A percentile compares a stretch with the other conserved stretches of the same genome.
phyloP scores from a whole-genome alignment of 2,329 filamentous ascomycete species.

The Apiospora koreana region DNA sequence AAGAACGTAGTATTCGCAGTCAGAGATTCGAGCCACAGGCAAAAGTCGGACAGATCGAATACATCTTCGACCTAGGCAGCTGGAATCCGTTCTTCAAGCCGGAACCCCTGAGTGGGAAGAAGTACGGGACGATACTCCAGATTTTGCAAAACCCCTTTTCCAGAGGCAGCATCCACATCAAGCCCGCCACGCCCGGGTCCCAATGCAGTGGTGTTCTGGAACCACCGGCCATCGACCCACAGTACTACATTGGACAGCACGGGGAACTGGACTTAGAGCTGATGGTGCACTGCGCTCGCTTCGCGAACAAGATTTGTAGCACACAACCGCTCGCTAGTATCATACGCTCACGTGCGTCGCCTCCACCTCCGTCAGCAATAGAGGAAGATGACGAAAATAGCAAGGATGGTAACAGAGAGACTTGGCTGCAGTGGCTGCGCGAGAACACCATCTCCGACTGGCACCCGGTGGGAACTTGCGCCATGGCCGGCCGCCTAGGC shows the following conservation, averaged over 20 bases:
- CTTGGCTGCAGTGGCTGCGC: slow-evolving; percentile 38
- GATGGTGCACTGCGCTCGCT: slow-evolving; percentile 42
- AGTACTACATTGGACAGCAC: slow-evolving; percentile 39
- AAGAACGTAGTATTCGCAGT: slow-evolving; percentile 29
- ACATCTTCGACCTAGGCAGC: slow-evolving; percentile 49
- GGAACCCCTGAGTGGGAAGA: slow-evolving; percentile 33
- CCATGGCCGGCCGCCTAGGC: slow-evolving; percentile 38
- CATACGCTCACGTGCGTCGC: slow-evolving; percentile 30
- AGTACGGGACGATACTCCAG: slow-evolving; percentile 49
- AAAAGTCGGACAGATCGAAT: slow-evolving; percentile 48
- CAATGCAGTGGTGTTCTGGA: slow-evolving; percentile 16
- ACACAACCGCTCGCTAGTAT: slow-evolving; percentile 39
- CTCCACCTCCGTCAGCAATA: not conserved
- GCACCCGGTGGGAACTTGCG: slow-evolving; percentile 37
- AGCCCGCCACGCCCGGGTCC: slow-evolving; percentile 7
- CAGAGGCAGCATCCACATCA: slow-evolving; percentile 48
- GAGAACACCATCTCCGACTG: slow-evolving; percentile 37
- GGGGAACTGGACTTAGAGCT: slow-evolving; percentile 44
- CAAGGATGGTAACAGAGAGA: slow-evolving; percentile 18
- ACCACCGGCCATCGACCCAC: slow-evolving; percentile 41
- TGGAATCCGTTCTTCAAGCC: slow-evolving; percentile 41
- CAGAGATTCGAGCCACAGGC: slow-evolving; percentile 34
- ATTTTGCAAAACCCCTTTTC: slow-evolving; percentile 55
- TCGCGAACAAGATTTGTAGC: slow-evolving; percentile 40
- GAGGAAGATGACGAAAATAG: not conserved